phyloP scores from a whole-genome alignment of 2,329 filamentous ascomycete species.

The Hirsutella thompsonii region DNA sequence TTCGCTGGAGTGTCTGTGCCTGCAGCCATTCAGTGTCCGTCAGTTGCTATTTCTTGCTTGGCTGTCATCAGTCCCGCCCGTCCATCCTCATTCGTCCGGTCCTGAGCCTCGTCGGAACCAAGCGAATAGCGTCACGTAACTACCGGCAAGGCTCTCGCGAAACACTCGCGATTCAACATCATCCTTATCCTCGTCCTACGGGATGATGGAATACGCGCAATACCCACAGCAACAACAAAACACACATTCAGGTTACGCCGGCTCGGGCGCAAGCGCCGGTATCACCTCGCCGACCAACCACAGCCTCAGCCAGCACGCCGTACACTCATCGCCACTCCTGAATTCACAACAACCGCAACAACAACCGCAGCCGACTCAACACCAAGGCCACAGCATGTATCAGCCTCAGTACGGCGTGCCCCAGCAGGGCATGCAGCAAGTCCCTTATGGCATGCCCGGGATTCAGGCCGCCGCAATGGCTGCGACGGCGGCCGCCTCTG shows the following conservation, averaged over 20 bases:
- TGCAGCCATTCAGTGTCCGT: conserved; percentile 12
- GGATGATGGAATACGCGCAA: conserved; percentile 64
- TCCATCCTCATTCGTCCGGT: conserved; percentile 8
- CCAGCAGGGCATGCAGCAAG: conserved; percentile 55
- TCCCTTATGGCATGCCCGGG: conserved; percentile 60
- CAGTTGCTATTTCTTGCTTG: conserved; percentile 4
- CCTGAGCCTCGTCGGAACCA: conserved; percentile 4
- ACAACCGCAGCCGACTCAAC: conserved; percentile 14
- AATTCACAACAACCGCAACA: conserved; percentile 55
- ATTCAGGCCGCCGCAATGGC: conserved; percentile 90
- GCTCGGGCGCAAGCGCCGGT: conserved; percentile 38
- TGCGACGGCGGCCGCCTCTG: conserved; percentile 79
- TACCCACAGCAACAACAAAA: conserved; percentile 59
- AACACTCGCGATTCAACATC: conserved; percentile 9
- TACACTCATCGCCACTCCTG: conserved; percentile 68
- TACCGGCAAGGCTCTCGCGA: conserved; percentile 8
- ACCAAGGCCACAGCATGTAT: conserved; percentile 58
- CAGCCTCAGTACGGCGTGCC: conserved; percentile 64
- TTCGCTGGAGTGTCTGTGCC: conserved; percentile 12
- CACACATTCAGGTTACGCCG: conserved; percentile 52
- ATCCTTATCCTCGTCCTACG: conserved; percentile 14
- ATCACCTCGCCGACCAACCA: conserved; percentile 65
- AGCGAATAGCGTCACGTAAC: conserved; percentile 11
- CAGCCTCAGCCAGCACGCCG: conserved; percentile 52
- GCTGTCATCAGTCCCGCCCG: conserved; percentile 3